Percentiles rank a stretch among this genome's conserved stretches.
Conservation (phyloP, 2,329 filamentous ascomycete species). For the Aspergillus sp. region DNA sequence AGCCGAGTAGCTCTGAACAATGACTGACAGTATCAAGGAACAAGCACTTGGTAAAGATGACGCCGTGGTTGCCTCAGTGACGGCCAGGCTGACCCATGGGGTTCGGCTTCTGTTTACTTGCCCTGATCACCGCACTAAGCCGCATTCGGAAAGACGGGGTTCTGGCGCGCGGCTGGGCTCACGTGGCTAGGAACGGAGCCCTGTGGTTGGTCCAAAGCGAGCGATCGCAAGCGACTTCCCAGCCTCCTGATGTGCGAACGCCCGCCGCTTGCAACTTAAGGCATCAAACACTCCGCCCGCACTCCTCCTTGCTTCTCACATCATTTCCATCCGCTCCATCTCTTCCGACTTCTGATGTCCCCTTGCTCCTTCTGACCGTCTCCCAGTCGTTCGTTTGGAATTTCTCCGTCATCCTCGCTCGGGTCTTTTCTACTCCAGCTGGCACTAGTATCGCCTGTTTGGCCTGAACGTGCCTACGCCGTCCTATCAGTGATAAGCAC, state of each 20-base stretch:
- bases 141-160: slow-evolving; percentile 6
- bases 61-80: slow-evolving; percentile 20
- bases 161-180: slow-evolving; percentile 25
- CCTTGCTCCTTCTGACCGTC: slow-evolving; percentile 13
- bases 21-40: background rate
- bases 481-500: slow-evolving; percentile 27
- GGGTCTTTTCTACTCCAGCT: slow-evolving; percentile 2
- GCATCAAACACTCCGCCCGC: slow-evolving; percentile 20
- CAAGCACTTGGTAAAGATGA: background rate
- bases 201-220: slow-evolving; percentile 17
- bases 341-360: slow-evolving; percentile 8
- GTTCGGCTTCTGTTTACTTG: slow-evolving; percentile 20
- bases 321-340: slow-evolving; percentile 7
- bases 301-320: slow-evolving; percentile 18
- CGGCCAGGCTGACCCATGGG: slow-evolving; percentile 11
- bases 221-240: slow-evolving; percentile 19
- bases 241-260: slow-evolving; percentile 21
- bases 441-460: slow-evolving; percentile 6
- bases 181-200: slow-evolving; percentile 19
- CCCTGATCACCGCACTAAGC: slow-evolving; percentile 14
- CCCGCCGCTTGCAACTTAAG: slow-evolving; percentile 22
- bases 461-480: slow-evolving; percentile 15
- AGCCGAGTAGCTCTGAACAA: too few species aligned
- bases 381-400: slow-evolving; percentile 3
- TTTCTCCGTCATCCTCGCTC: slow-evolving; percentile 3